Evolutionary conservation across 1,284 basidiomycete genomes (phyloP).

Genomic region (Rhodotorula sp.): DNA sequence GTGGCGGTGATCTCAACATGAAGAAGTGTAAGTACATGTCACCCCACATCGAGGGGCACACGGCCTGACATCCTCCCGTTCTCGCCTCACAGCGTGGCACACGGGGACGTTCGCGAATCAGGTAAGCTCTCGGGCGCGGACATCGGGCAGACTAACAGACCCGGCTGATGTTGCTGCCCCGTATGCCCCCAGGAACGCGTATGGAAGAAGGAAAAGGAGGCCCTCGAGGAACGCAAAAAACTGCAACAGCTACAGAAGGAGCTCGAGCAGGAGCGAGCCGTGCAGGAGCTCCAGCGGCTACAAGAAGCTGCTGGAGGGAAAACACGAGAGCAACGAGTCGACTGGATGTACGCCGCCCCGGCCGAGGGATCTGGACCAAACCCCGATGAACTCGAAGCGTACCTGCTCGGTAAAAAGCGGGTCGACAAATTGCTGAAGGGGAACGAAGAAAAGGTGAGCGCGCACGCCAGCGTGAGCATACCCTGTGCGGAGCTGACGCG

Average conservation of each 20-base stretch:
- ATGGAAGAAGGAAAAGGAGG: conserved; percentile 97
- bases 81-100: conserved; percentile 21
- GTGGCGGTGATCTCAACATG: conserved; percentile 73
- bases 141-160: background rate
- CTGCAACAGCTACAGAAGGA: conserved; percentile 94
- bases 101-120: conserved; percentile 37
- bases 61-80: background rate
- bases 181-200: conserved; percentile 84
- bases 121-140: conserved; percentile 1
- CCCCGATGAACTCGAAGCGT: conserved; percentile 90
- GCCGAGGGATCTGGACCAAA: conserved; percentile 78
- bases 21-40: conserved; percentile 64
- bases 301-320: conserved; percentile 86
- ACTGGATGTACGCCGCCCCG: conserved; percentile 99
- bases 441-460: conserved; percentile 68
- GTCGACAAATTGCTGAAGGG: conserved; percentile 88
- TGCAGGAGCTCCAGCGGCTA: conserved; percentile 91
- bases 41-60: background rate
- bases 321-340: conserved; percentile 87
- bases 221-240: conserved; percentile 97
- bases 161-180: too few relatives aligned
- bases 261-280: conserved; percentile 92
- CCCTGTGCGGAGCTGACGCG: background rate
- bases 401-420: conserved; percentile 95
- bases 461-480: background rate